A percentile compares a stretch with the other conserved stretches of the same genome.
Conservation (phyloP, 108 stramenopile species). For the Skeletonema tropicum region DNA sequence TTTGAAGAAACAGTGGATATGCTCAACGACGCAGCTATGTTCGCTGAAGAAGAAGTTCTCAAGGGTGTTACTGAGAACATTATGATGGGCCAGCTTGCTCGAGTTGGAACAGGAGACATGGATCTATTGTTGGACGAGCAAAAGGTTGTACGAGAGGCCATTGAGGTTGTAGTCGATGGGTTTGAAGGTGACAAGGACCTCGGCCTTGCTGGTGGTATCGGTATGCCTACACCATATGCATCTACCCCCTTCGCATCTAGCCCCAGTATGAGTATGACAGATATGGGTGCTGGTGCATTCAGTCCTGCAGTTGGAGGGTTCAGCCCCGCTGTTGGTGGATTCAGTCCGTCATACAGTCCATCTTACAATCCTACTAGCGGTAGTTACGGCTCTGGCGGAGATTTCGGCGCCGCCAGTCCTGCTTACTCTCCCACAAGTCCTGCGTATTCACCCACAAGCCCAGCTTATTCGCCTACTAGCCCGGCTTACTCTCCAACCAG, state of each 20-base stretch:
- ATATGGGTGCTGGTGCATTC: constrained; percentile 73
- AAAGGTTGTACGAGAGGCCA: constrained; percentile 90
- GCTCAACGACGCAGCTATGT: constrained; percentile 96
- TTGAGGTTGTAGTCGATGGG: constrained; percentile 89
- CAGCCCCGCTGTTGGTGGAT: constrained; percentile 51
- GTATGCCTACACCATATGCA: constrained; percentile 74
- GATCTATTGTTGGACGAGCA: constrained; percentile 95
- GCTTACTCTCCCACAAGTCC: constrained; percentile 72
- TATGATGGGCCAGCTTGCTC: constrained; percentile 96
- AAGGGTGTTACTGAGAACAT: constrained; percentile 98
- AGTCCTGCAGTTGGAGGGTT: constrained; percentile 86
- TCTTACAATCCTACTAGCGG: constrained; percentile 76
- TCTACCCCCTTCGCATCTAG: constrained; percentile 76
- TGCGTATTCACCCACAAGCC: constrained; percentile 71
- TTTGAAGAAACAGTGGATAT: constrained; percentile 99
- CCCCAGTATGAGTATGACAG: constrained; percentile 63
- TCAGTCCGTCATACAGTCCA: constrained; percentile 45
- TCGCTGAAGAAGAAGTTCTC: constrained; percentile 92
- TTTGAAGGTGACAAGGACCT: constrained; percentile 68
- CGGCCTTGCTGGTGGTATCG: constrained; percentile 63
- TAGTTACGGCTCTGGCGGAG: constrained; percentile 70
- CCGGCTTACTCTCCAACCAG: constrained; percentile 62
- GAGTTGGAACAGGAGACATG: constrained; percentile 94
- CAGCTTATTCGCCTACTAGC: constrained; percentile 74
- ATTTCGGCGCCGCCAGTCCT: constrained; percentile 49